Conservation (phyloP, 83 land plant species). For the Picea abies region DNA sequence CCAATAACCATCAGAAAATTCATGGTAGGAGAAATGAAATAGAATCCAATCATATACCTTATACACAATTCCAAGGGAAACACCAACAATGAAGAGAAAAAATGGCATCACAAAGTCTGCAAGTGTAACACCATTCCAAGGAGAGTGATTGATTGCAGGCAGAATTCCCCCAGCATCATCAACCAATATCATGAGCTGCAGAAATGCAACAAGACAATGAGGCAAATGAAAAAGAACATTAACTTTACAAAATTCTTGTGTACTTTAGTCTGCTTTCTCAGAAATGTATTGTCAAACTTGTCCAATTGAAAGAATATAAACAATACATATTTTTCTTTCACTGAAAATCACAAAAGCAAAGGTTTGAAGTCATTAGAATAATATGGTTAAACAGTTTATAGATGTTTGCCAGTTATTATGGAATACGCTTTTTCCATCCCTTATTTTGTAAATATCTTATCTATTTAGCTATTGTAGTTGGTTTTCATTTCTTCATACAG, state of each 20-base stretch:
- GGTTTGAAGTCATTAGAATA: not conserved
- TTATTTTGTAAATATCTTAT: not conserved
- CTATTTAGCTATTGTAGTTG: no score
- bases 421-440: not conserved
- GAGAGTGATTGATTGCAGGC: slow-evolving; percentile 60
- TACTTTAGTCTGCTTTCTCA: not conserved
- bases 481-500: no score
- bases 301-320: not conserved
- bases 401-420: not conserved
- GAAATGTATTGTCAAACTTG: not conserved
- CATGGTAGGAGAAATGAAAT: no score
- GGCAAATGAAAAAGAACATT: not conserved
- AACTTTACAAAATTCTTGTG: not conserved
- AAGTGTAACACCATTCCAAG: slow-evolving; percentile 64
- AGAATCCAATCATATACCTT: slow-evolving; percentile 35
- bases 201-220: not conserved
- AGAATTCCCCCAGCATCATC: slow-evolving; percentile 64
- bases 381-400: not conserved
- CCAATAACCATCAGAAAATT: no score
- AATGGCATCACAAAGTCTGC: no score
- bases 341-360: not conserved
- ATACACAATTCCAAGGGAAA: slow-evolving; percentile 48
- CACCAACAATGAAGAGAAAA: slow-evolving; percentile 52
- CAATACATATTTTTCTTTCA: not conserved
- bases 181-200: slow-evolving; percentile 66